phyloP scores from a whole-genome alignment of 305 asterid genomes.

The Caryopteris hybrid region DNA sequence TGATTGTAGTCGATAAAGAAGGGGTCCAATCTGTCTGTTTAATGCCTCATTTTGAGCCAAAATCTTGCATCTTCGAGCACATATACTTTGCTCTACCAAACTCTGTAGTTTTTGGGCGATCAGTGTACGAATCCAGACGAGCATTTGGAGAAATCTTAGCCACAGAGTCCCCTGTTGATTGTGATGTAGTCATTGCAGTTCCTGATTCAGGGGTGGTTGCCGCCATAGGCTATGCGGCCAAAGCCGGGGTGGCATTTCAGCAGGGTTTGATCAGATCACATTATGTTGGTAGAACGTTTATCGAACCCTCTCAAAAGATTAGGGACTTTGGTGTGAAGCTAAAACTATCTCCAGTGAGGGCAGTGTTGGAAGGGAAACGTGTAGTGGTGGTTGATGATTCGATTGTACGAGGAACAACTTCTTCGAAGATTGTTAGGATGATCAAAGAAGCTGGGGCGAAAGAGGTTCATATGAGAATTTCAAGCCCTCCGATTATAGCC shows the following conservation, averaged over 20 bases:
- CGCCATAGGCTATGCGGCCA: slow-evolving; percentile 53
- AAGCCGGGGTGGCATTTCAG: slow-evolving; percentile 66
- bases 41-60: slow-evolving; percentile 52
- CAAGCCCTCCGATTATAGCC: slow-evolving; percentile 58
- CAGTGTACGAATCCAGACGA: slow-evolving; percentile 48
- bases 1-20: slow-evolving; percentile 71
- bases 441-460: slow-evolving; percentile 75
- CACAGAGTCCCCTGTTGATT: slow-evolving; percentile 46
- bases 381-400: slow-evolving; percentile 97
- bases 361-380: slow-evolving; percentile 84
- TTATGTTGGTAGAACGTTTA: slow-evolving; percentile 84
- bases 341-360: slow-evolving; percentile 74
- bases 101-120: slow-evolving; percentile 53
- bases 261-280: slow-evolving; percentile 88
- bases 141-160: slow-evolving; percentile 54
- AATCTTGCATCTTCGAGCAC: slow-evolving; percentile 63
- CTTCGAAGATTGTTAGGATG: slow-evolving; percentile 84
- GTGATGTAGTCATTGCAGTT: slow-evolving; percentile 66
- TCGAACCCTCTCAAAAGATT: slow-evolving; percentile 87
- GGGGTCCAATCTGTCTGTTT: slow-evolving; percentile 62
- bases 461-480: slow-evolving; percentile 64
- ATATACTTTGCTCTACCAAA: slow-evolving; percentile 56
- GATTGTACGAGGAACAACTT: slow-evolving; percentile 84
- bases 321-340: slow-evolving; percentile 89
- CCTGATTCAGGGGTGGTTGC: slow-evolving; percentile 72